A percentile compares a stretch with the other conserved stretches of the same genome.
Evolutionary conservation across 1,284 basidiomycete genomes (phyloP).

Genomic region (Ceratobasidium theobromae): DNA sequence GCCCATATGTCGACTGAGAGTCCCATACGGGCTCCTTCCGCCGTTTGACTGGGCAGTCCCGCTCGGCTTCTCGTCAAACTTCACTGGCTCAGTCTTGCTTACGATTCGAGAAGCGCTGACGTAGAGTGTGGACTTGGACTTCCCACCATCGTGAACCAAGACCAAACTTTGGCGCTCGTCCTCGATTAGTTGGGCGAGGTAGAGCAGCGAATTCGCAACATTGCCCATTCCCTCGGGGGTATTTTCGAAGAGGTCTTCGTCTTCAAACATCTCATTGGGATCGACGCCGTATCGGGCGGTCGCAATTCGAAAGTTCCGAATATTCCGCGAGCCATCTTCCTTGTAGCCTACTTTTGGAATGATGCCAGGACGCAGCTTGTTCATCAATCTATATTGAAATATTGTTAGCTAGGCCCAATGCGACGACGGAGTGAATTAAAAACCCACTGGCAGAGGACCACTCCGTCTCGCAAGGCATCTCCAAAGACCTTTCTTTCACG

Average conservation of each 20-base stretch:
- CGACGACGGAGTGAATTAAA: background rate
- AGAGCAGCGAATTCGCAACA: conserved; percentile 52
- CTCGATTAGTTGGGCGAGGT: conserved; percentile 32
- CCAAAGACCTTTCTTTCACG: conserved; percentile 67
- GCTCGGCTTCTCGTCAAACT: conserved; percentile 27
- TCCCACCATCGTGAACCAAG: conserved; percentile 29
- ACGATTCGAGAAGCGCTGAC: conserved; percentile 30
- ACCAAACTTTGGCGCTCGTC: conserved; percentile 31
- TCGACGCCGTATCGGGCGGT: conserved; percentile 57
- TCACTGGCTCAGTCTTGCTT: conserved; percentile 26
- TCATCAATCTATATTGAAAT: conserved; percentile 59
- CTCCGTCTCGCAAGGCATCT: conserved; percentile 77
- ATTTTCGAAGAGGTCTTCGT: conserved; percentile 65
- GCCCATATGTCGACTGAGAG: conserved; percentile 23
- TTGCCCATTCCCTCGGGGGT: conserved; percentile 58
- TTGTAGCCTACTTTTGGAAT: conserved; percentile 63
- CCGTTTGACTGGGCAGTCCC: conserved; percentile 26
- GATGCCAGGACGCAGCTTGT: conserved; percentile 64
- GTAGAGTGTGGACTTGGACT: conserved; percentile 24
- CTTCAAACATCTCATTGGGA: conserved; percentile 63
- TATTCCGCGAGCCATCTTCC: conserved; percentile 70
- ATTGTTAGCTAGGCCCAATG: background rate
- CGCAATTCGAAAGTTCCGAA: conserved; percentile 71
- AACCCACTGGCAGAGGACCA: conserved; percentile 82
- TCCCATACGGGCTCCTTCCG: conserved; percentile 26